Conservation (phyloP, 176 grass and related monocot genomes). For the Rhynchospora breviuscula region DNA sequence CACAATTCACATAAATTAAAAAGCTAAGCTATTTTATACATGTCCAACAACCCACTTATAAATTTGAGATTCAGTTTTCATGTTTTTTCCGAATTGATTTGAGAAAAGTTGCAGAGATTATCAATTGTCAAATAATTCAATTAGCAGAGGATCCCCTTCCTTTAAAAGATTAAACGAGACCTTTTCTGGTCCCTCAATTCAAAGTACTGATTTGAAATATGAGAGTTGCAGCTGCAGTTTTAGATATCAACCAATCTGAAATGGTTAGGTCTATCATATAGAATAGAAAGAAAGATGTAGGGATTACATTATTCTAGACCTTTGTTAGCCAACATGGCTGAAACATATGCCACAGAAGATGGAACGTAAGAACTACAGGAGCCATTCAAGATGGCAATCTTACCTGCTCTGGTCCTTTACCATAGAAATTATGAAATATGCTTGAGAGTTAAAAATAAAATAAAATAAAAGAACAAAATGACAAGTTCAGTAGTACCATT, state of each 20-base stretch:
- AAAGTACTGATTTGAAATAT: neutral
- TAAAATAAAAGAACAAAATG: conserved; percentile 2
- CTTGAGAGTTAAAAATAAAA: conserved; percentile 5
- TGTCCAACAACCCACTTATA: neutral
- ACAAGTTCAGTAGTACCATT: conserved; percentile 41
- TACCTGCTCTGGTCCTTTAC: neutral
- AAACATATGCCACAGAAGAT: neutral
- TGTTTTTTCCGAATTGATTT: neutral
- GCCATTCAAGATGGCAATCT: neutral
- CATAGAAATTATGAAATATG: neutral
- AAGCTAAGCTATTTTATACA: neutral
- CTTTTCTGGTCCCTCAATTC: neutral
- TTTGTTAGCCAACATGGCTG: too few relatives aligned
- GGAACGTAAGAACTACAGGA: neutral
- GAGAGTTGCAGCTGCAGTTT: neutral
- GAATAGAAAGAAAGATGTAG: neutral
- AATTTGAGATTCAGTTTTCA: neutral
- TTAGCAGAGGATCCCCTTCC: neutral
- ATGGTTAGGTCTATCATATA: neutral
- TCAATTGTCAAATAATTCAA: neutral
- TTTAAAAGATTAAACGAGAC: neutral
- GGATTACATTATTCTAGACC: too few relatives aligned
- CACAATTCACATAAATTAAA: neutral
- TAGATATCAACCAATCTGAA: neutral
- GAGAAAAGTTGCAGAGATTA: neutral